These are phyloP conservation scores for Helianthus annuus DNA, from an alignment of 129 eudicot species.

Conservation along the genomic window HanXRQr2.0-SUNRISE NC_035448.2:169367037-169367536, in stretches of 20 bases:
- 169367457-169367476: slow-evolving; percentile 5
- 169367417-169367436: not conserved
- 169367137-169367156: slow-evolving; percentile 5
- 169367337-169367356: not conserved
- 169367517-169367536: no score
- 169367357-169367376: not conserved
- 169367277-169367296: not conserved
- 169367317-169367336: slow-evolving; percentile 17
- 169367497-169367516: no score
- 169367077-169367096: no score
- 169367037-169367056: no score
- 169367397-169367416: slow-evolving; percentile 4
- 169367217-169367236: slow-evolving; percentile 13
- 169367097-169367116: no score
- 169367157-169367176: not conserved
- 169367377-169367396: not conserved
- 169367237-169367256: not conserved
- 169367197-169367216: slow-evolving; percentile 13
- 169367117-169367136: not conserved
- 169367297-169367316: slow-evolving; percentile 14
- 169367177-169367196: not conserved
- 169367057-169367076: no score
- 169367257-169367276: slow-evolving; percentile 3
- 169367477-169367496: not conserved
- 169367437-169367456: not conserved